These are phyloP conservation scores for Hordeum marinum DNA, from an alignment of 176 grass and related monocot genomes.

Conservation along the genomic window DNA sequence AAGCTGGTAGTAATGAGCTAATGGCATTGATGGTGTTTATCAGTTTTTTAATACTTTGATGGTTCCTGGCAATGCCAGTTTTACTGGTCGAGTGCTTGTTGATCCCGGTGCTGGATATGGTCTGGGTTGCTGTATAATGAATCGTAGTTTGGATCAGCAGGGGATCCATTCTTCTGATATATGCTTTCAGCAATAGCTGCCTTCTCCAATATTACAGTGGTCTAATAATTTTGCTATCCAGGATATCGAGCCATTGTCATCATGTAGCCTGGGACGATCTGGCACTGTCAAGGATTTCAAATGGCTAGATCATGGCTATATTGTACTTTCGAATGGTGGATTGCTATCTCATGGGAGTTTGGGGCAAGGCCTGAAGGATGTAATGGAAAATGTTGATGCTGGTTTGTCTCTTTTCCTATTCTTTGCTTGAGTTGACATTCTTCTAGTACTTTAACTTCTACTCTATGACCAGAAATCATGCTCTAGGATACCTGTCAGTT, in stretches of 20 bases:
- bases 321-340: slow-evolving; percentile 55
- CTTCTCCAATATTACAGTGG: neutral
- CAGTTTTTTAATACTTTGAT: neutral
- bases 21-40: neutral
- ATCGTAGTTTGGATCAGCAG: neutral
- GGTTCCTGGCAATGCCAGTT: neutral
- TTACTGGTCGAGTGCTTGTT: neutral
- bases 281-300: slow-evolving; percentile 66
- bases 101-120: neutral
- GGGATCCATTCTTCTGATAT: neutral
- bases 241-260: slow-evolving; percentile 55
- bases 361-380: slow-evolving; percentile 50
- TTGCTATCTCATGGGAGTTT: slow-evolving; percentile 57
- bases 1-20: neutral
- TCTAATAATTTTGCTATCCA: slow-evolving; percentile 13
- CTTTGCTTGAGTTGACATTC: neutral
- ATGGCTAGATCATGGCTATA: slow-evolving; percentile 64
- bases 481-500: neutral
- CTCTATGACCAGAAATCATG: neutral
- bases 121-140: neutral
- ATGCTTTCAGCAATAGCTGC: neutral
- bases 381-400: slow-evolving; percentile 76
- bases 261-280: slow-evolving; percentile 40
- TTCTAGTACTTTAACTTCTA: slow-evolving; percentile 8
- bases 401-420: slow-evolving; percentile 39